These are phyloP conservation scores for Staphylotrichum longicolle DNA, from an alignment of 495 filamentous ascomycete genomes.

Conservation along the genomic window DNA sequence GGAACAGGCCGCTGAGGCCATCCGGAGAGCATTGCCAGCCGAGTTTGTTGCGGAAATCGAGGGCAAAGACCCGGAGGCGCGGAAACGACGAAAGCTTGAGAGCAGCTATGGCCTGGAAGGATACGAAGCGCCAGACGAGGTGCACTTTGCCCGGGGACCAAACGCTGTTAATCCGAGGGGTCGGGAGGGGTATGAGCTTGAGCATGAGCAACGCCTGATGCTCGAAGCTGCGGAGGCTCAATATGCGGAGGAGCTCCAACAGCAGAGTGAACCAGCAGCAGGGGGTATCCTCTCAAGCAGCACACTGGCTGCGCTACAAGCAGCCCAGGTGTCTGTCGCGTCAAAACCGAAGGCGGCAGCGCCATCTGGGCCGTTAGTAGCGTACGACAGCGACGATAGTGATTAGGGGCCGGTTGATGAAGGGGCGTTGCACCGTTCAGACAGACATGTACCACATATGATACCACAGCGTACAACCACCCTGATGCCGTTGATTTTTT, in stretches of 20 bases:
- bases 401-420: neutral
- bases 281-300: conserved; percentile 77
- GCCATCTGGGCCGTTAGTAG: conserved; percentile 69
- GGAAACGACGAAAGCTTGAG: conserved; percentile 86
- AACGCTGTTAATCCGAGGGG: conserved; percentile 59
- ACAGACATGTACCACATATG: neutral
- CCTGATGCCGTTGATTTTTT: neutral
- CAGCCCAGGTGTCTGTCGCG: conserved; percentile 48
- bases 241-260: conserved; percentile 44
- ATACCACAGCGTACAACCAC: conserved; percentile 4
- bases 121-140: conserved; percentile 91
- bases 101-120: conserved; percentile 84
- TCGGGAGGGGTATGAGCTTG: conserved; percentile 48
- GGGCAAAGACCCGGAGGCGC: conserved; percentile 79
- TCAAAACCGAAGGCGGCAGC: conserved; percentile 47
- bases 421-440: conserved; percentile 4
- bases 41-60: conserved; percentile 94
- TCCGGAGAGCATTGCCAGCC: conserved; percentile 83
- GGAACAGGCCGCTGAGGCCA: conserved; percentile 97
- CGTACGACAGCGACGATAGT: conserved; percentile 90
- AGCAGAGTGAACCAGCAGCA: conserved; percentile 34
- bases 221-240: conserved; percentile 40
- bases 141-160: conserved; percentile 76
- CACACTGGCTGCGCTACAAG: conserved; percentile 70
- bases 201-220: conserved; percentile 50